phyloP scores from a whole-genome alignment of 805 yeast genomes.

The Zygotorulaspora chibaensis region DNA sequence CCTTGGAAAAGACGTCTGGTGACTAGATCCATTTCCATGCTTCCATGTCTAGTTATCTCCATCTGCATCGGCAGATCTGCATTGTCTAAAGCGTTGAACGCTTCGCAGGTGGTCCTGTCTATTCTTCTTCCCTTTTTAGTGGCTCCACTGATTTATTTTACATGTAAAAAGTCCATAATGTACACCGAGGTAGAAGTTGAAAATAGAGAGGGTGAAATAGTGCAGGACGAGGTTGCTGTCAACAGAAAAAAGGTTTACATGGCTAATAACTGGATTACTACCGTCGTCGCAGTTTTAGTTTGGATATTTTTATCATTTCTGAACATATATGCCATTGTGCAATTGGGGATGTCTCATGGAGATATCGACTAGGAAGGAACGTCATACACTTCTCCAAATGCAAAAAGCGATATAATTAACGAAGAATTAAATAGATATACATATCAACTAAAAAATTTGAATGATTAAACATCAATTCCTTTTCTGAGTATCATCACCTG shows the following conservation, averaged over 20 bases:
- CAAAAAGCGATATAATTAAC: constrained; percentile 6
- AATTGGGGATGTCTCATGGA: constrained; percentile 33
- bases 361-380: constrained; percentile 12
- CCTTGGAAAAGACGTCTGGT: constrained; percentile 79
- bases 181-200: constrained; percentile 40
- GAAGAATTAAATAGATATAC: constrained; percentile 5
- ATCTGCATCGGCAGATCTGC: constrained; percentile 71
- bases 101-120: constrained; percentile 83
- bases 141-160: constrained; percentile 81
- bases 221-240: constrained; percentile 11
- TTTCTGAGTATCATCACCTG: constrained; percentile 15
- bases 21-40: constrained; percentile 72
- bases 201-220: constrained; percentile 13
- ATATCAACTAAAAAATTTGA: background rate
- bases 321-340: constrained; percentile 59
- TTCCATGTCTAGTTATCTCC: constrained; percentile 76
- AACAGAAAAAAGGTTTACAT: constrained; percentile 41
- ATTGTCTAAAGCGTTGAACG: constrained; percentile 64
- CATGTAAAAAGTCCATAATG: constrained; percentile 69
- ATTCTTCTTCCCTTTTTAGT: constrained; percentile 77
- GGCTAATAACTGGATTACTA: constrained; percentile 59
- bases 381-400: background rate
- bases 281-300: constrained; percentile 47
- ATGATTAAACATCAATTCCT: background rate
- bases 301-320: constrained; percentile 72